These are phyloP conservation scores for Perkinsus olseni DNA, from an alignment of 169 alveolate species.

Conservation along the genomic window DNA sequence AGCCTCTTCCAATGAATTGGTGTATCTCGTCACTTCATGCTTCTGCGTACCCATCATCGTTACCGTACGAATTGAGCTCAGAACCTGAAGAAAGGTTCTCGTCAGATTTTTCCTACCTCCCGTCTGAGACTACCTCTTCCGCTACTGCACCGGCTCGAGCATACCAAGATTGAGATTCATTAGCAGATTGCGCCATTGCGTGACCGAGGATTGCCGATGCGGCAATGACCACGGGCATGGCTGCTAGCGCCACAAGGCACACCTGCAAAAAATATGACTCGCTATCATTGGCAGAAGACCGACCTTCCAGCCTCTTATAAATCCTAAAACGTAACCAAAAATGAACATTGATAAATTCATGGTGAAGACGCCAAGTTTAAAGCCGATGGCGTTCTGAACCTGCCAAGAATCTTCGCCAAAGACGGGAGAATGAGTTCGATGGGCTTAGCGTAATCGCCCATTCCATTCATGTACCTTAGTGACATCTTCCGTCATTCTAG, in stretches of 20 bases:
- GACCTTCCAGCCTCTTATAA: slow-evolving; percentile 1
- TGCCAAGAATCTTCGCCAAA: not conserved
- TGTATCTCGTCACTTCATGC: not conserved
- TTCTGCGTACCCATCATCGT: not conserved
- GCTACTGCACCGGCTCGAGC: not conserved
- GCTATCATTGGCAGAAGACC: not conserved
- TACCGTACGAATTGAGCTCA: not conserved
- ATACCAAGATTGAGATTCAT: not conserved
- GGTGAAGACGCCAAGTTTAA: not conserved
- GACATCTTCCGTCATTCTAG: not conserved
- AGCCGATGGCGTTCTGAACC: not conserved
- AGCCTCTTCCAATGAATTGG: not conserved
- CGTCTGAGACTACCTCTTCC: not conserved
- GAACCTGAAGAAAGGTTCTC: not conserved
- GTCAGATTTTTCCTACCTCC: not conserved
- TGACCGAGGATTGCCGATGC: not conserved
- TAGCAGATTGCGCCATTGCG: not conserved
- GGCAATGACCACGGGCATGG: not conserved
- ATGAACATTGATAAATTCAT: not conserved
- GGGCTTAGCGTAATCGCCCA: not conserved
- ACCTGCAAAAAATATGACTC: not conserved
- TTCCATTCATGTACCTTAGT: not conserved
- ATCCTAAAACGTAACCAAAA: not conserved
- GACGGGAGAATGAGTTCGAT: too few relatives aligned
- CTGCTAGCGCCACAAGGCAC: not conserved